Percentiles rank a stretch among this genome's conserved stretches.
Evolutionary conservation across 108 stramenopile genomes (phyloP).

Genomic region (Conticribra weissflogii): DNA sequence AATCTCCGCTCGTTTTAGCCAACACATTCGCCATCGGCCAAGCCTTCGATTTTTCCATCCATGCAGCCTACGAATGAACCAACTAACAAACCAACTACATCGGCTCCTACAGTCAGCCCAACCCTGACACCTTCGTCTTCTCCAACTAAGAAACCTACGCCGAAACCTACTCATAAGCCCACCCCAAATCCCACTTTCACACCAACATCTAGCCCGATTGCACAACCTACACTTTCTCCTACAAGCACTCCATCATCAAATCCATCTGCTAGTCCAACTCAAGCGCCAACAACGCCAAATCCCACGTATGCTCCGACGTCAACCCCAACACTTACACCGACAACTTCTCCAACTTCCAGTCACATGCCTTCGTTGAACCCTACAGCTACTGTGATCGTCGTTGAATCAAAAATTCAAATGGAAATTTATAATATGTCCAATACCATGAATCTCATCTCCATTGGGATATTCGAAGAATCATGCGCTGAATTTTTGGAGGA

Average conservation of each 20-base stretch:
- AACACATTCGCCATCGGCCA: not conserved
- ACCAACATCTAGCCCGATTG: not conserved
- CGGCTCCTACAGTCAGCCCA: too few species aligned
- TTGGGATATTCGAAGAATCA: slow-evolving; percentile 17
- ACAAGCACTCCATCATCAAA: not conserved
- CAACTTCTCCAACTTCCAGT: slow-evolving; percentile 7
- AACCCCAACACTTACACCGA: not conserved
- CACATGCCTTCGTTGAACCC: too few species aligned
- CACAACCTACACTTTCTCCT: not conserved
- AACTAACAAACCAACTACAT: not conserved
- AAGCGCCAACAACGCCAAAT: not conserved
- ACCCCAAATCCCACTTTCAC: not conserved
- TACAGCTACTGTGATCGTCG: not conserved
- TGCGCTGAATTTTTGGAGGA: slow-evolving; percentile 21
- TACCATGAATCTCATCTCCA: slow-evolving; percentile 12
- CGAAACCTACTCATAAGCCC: slow-evolving; percentile 10
- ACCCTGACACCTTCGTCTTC: too few species aligned
- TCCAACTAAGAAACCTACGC: slow-evolving; percentile 4
- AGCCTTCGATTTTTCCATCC: not conserved
- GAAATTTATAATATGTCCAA: slow-evolving; percentile 17
- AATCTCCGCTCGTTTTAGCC: too few species aligned
- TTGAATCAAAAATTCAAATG: slow-evolving; percentile 13
- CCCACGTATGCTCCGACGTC: not conserved
- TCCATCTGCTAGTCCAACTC: not conserved
- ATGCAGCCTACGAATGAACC: not conserved